Evolutionary conservation across 2,329 filamentous ascomycete genomes (phyloP).

Genomic region (Thielaviopsis populi): DNA sequence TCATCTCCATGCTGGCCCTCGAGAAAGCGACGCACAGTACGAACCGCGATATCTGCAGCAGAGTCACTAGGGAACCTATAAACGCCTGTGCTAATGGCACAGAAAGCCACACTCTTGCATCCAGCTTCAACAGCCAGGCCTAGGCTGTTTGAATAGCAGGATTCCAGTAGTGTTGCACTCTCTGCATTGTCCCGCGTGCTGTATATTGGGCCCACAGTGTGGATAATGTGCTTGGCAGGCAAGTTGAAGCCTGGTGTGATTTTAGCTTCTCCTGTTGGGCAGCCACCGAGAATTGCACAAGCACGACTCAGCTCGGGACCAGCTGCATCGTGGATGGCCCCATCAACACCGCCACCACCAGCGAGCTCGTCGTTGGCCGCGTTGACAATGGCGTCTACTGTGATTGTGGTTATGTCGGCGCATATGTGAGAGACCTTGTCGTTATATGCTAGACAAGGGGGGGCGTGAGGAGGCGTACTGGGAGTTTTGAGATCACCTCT

Average conservation of each 20-base stretch:
- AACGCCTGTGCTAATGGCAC: slow-evolving; percentile 71
- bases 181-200: slow-evolving; percentile 25
- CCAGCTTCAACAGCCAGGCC: slow-evolving; percentile 53
- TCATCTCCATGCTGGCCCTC: slow-evolving; percentile 29
- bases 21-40: slow-evolving; percentile 41
- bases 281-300: slow-evolving; percentile 38
- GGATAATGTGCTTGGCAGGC: slow-evolving; percentile 67
- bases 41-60: slow-evolving; percentile 58
- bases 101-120: slow-evolving; percentile 64
- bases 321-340: slow-evolving; percentile 73
- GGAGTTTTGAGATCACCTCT: neutral
- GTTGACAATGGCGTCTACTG: slow-evolving; percentile 77
- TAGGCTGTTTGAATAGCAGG: slow-evolving; percentile 58
- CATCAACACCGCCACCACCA: slow-evolving; percentile 83
- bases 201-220: slow-evolving; percentile 81
- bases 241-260: slow-evolving; percentile 67
- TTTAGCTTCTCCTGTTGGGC: slow-evolving; percentile 62
- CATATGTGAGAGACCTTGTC: slow-evolving; percentile 53
- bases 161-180: slow-evolving; percentile 34
- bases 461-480: neutral
- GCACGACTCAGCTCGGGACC: slow-evolving; percentile 43
- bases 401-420: slow-evolving; percentile 68
- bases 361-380: slow-evolving; percentile 68
- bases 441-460: slow-evolving; percentile 37
- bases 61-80: slow-evolving; percentile 70